Evolutionary conservation across 371 early-diverging fungal genomes (phyloP).

Genomic region (Mucor mucedo): DNA sequence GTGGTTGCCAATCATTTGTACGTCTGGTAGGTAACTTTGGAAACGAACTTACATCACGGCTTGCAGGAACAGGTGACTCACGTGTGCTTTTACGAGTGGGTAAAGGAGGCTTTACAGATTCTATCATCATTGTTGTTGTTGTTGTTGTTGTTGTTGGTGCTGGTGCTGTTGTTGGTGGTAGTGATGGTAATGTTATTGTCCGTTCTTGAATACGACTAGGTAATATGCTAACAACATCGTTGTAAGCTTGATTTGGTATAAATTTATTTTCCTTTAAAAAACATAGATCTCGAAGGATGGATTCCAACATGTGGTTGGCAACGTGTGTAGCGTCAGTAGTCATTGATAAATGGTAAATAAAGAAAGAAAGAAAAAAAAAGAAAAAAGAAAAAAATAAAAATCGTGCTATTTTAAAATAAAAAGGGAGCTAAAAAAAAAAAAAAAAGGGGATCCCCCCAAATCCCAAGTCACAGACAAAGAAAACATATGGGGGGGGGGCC

Average conservation of each 20-base stretch:
- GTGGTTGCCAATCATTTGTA: conserved; percentile 28
- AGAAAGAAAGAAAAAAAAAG: conserved; percentile 9
- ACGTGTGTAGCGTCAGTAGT: conserved; percentile 17
- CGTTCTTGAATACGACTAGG: conserved; percentile 28
- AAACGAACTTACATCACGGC: conserved; percentile 19
- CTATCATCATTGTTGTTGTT: conserved; percentile 5
- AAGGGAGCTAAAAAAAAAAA: neutral
- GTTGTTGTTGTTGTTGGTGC: conserved; percentile 6
- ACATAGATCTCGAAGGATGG: conserved; percentile 46
- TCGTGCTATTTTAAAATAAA: neutral
- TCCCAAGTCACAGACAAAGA: too few relatives aligned
- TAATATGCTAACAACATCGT: conserved; percentile 40
- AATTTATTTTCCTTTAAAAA: conserved; percentile 49
- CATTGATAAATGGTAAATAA: conserved; percentile 12
- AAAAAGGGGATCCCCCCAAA: neutral
- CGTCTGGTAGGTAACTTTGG: conserved; percentile 48
- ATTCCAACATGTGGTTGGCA: conserved; percentile 51
- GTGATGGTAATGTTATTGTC: neutral
- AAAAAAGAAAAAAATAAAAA: neutral
- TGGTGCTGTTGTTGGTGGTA: neutral
- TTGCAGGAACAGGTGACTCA: conserved; percentile 20
- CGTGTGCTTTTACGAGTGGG: conserved; percentile 46
- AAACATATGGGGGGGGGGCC: too few relatives aligned
- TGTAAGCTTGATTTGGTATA: conserved; percentile 38
- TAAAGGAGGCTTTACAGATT: conserved; percentile 33